Evolutionary conservation across 2,329 filamentous ascomycete genomes (phyloP), one percentile per base, ranked within the genome.

Genomic region (Neophaeococcomyces aloes): DNA sequence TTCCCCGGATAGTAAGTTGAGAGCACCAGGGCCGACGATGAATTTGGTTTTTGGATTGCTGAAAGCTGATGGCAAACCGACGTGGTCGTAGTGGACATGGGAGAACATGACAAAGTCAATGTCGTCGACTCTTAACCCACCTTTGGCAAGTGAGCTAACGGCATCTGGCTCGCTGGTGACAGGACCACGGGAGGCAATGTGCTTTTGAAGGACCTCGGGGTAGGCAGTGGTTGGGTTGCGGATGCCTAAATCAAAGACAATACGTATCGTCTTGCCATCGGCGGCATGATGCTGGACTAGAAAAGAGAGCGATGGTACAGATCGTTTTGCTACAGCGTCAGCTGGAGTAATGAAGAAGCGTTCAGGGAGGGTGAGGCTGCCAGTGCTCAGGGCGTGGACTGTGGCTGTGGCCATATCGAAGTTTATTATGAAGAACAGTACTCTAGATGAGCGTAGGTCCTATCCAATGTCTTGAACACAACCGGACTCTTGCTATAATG

Each of bases 61-160:
- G 31, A 54, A 54, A 19, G 51, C 52, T n/a, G 30, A 27, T 1
- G 65, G 65, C 29, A 61, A 56, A 27, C 66, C 65, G n/a, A 66
- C 52, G 44, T 55, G 53, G 40, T 55, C 51, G 29, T 48, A 42
- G 50, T 63, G 35, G 48, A 65, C 62, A 53, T 68, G 65, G 11
- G 59, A 64, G 43, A 64, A 62, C 11, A 68, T 57, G 5, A 68
- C 57, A 44, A 57, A 61, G 49, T 68, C 64, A 17, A 68, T 65
- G 36, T 68, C 62, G 11, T 56, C 47, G 1, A 61, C 55, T 1
- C 37, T 48, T 14, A 69, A 40, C 1, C 62, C 61, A 2, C 64
- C 64, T 38, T 45, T 52, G 17, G 55, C 58, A 3, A 69, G 56
- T 35, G 59, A 63, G 19, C 58, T 46, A 7, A 56, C 46, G 3